phyloP scores from a whole-genome alignment of 2,329 filamentous ascomycete genomes.

The Camillea tinctor region DNA sequence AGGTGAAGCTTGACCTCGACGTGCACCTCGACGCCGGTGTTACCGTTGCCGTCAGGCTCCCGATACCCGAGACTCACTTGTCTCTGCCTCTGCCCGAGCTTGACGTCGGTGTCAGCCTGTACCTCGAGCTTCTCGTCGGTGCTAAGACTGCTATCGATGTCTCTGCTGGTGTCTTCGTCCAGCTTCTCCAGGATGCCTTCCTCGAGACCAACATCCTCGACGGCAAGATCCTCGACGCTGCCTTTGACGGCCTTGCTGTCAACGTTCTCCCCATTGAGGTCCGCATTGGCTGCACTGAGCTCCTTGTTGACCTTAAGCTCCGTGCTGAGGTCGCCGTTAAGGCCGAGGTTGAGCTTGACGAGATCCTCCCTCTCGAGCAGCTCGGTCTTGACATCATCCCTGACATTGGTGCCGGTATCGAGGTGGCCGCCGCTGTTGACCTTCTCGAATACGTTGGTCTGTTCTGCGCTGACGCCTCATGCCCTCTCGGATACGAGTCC shows the following conservation, averaged over 20 bases:
- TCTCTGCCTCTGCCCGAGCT: slow-evolving; percentile 44
- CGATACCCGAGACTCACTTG: slow-evolving; percentile 42
- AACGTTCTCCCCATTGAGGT: slow-evolving; percentile 46
- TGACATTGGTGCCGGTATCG: slow-evolving; percentile 40
- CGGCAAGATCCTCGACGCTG: slow-evolving; percentile 44
- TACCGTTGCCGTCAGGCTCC: slow-evolving; percentile 51
- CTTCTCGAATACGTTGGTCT: slow-evolving; percentile 52
- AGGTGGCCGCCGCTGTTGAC: slow-evolving; percentile 49
- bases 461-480: slow-evolving; percentile 37
- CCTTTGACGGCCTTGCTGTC: slow-evolving; percentile 51
- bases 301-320: slow-evolving; percentile 51
- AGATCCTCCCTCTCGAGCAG: slow-evolving; percentile 26
- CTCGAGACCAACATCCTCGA: slow-evolving; percentile 42
- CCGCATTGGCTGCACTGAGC: slow-evolving; percentile 42
- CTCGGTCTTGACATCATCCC: slow-evolving; percentile 23
- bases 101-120: slow-evolving; percentile 46
- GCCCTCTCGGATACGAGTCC: slow-evolving; percentile 37
- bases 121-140: slow-evolving; percentile 51
- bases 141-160: slow-evolving; percentile 50
- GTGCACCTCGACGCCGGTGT: slow-evolving; percentile 44
- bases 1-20: slow-evolving; percentile 51
- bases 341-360: slow-evolving; percentile 32
- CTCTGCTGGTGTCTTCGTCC: slow-evolving; percentile 51
- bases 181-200: slow-evolving; percentile 45
- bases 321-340: slow-evolving; percentile 45